These are phyloP conservation scores for Trichocladium antarcticum DNA, from an alignment of 495 filamentous ascomycete genomes.

Conservation along the genomic window DNA sequence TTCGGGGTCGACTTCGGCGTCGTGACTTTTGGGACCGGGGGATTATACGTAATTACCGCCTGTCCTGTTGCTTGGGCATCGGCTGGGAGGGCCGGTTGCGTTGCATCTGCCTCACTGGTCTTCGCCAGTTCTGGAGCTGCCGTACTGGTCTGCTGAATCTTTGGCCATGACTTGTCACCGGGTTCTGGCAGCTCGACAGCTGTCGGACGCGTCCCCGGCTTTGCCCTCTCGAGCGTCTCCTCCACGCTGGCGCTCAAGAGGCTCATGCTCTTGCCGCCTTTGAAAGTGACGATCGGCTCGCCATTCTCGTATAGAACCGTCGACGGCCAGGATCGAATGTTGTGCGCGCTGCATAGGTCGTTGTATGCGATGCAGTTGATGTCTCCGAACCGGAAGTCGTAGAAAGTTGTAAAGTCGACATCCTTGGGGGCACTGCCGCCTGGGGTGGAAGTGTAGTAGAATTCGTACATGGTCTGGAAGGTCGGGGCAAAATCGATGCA, in stretches of 20 bases:
- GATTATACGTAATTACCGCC: slow-evolving; percentile 6
- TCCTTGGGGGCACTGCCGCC: slow-evolving; percentile 23
- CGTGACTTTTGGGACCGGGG: slow-evolving; percentile 26
- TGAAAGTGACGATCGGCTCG: slow-evolving; percentile 47
- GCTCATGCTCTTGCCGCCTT: slow-evolving; percentile 50
- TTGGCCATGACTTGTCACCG: slow-evolving; percentile 20
- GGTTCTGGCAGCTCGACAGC: slow-evolving; percentile 34
- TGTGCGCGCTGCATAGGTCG: slow-evolving; percentile 56
- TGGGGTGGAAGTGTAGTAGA: slow-evolving; percentile 86
- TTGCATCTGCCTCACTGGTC: neutral
- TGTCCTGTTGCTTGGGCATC: slow-evolving; percentile 3
- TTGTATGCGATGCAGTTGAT: slow-evolving; percentile 76
- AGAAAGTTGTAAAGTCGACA: slow-evolving; percentile 51
- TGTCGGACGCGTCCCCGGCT: slow-evolving; percentile 64
- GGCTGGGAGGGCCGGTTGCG: neutral
- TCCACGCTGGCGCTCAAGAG: slow-evolving; percentile 61
- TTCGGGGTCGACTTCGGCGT: slow-evolving; percentile 53
- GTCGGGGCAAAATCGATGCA: slow-evolving; percentile 70
- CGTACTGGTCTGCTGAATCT: neutral
- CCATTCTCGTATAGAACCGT: slow-evolving; percentile 80
- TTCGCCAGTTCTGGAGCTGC: neutral
- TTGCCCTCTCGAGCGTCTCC: slow-evolving; percentile 60
- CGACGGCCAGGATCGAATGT: slow-evolving; percentile 57
- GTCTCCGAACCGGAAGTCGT: slow-evolving; percentile 79
- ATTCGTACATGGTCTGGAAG: slow-evolving; percentile 91